These are phyloP conservation scores for Fraxinus platypoda DNA, from an alignment of 305 asterid genomes.

Conservation along the genomic window DNA sequence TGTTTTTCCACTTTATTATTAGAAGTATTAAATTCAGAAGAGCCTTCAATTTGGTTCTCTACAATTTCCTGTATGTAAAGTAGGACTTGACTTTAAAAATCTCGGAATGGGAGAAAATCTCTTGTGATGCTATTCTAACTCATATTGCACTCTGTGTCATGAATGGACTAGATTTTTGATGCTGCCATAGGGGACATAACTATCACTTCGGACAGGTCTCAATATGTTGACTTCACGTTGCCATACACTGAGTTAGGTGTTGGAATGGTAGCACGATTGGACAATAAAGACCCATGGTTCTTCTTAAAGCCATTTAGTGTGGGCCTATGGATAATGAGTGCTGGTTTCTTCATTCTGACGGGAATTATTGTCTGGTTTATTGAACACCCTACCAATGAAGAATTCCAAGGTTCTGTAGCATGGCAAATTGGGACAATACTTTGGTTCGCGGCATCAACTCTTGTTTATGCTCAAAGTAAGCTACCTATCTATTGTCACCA, in stretches of 20 bases:
- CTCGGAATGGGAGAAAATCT: background rate
- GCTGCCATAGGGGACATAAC: constrained; percentile 46
- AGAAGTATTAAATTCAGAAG: background rate
- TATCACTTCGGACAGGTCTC: constrained; percentile 33
- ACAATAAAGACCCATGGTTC: constrained; percentile 35
- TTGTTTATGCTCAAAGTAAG: constrained; percentile 52
- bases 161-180: constrained; percentile 33
- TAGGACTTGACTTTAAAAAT: background rate
- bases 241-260: constrained; percentile 41
- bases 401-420: constrained; percentile 34
- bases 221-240: constrained; percentile 42
- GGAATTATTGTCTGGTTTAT: constrained; percentile 42
- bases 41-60: background rate
- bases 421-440: constrained; percentile 35
- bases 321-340: constrained; percentile 37
- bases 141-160: constrained; percentile 7
- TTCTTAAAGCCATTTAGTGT: constrained; percentile 38
- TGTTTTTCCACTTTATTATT: background rate
- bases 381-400: constrained; percentile 36
- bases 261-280: constrained; percentile 29
- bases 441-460: constrained; percentile 41
- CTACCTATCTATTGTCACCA: background rate
- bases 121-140: background rate
- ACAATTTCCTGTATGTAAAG: background rate
- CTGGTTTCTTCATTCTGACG: constrained; percentile 21